Percentiles rank a stretch among this genome's conserved stretches.
phyloP scores from a whole-genome alignment of 2,329 filamentous ascomycete genomes.

The Magnaporthales sp. region DNA sequence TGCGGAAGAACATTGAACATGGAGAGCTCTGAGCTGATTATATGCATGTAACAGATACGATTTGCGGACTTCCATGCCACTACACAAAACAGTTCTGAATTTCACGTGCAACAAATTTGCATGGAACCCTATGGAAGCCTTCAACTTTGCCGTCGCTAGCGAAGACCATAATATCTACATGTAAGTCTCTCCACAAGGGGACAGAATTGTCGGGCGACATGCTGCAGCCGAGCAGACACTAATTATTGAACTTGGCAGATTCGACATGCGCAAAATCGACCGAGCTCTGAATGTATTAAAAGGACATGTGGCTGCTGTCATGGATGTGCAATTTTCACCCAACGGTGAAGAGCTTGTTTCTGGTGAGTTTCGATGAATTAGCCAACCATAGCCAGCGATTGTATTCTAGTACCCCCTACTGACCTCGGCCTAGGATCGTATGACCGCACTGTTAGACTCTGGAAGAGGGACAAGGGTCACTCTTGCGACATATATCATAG shows the following conservation, averaged over 20 bases:
- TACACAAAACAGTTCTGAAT: conserved; percentile 72
- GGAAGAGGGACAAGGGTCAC: conserved; percentile 71
- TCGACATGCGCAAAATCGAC: conserved; percentile 88
- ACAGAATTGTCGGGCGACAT: background rate
- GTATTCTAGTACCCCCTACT: background rate
- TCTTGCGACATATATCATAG: conserved; percentile 90
- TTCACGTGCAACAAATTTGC: conserved; percentile 76
- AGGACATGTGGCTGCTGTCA: conserved; percentile 82
- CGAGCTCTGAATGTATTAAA: conserved; percentile 84
- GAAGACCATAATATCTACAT: conserved; percentile 87
- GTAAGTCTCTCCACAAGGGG: conserved; percentile 10
- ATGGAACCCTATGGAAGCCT: conserved; percentile 77
- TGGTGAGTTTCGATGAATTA: conserved; percentile 27
- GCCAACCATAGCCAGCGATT: background rate
- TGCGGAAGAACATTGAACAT: background rate
- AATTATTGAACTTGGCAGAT: conserved; percentile 24
- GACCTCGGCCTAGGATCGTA: conserved; percentile 32
- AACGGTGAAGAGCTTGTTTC: conserved; percentile 93
- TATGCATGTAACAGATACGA: conserved; percentile 51
- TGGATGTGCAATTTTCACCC: conserved; percentile 93
- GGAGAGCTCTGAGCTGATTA: background rate
- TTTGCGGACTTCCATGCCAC: conserved; percentile 73
- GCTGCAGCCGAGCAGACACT: background rate
- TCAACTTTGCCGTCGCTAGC: conserved; percentile 76
- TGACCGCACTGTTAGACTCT: conserved; percentile 79